Evolutionary conservation across 352 stramenopile species (phyloP).

Genomic region (Globisporangium emineosum): DNA sequence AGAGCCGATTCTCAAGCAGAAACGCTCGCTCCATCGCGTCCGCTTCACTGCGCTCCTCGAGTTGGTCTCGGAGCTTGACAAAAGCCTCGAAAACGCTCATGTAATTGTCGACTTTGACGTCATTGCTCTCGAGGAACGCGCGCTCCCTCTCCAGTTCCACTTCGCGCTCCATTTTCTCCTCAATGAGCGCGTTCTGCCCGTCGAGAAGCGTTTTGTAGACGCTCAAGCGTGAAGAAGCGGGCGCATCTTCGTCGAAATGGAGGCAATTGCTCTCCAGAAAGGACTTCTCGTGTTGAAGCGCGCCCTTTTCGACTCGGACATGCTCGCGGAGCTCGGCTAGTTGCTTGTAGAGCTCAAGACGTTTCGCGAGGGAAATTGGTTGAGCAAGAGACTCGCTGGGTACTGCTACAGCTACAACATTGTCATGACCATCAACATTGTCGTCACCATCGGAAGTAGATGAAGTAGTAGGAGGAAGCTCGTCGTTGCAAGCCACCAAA

Average conservation of each 20-base stretch:
- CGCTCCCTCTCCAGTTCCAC: conserved; percentile 30
- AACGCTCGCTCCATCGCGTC: conserved; percentile 17
- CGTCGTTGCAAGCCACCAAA: conserved; percentile 4
- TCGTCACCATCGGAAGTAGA: not conserved
- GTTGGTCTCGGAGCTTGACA: conserved; percentile 16
- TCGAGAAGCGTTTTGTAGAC: conserved; percentile 47
- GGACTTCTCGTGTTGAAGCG: conserved; percentile 15
- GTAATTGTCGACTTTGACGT: conserved; percentile 16
- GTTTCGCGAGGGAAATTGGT: conserved; percentile 3
- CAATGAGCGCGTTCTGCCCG: conserved; percentile 43
- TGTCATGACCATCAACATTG: not conserved
- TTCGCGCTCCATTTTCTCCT: conserved; percentile 60
- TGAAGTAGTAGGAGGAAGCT: not conserved
- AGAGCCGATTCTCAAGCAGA: conserved; percentile 12
- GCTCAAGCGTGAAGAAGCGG: conserved; percentile 23
- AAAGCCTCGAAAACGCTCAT: conserved; percentile 25
- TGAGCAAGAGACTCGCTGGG: not conserved
- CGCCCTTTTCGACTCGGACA: not conserved
- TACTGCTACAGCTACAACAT: not conserved
- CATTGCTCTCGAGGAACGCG: conserved; percentile 29
- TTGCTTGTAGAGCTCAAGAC: conserved; percentile 15
- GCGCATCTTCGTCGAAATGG: conserved; percentile 12
- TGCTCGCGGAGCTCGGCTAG: conserved; percentile 3
- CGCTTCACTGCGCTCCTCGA: conserved; percentile 5
- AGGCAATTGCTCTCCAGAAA: conserved; percentile 16